Evolutionary conservation across 139 green algal genomes (phyloP).

Genomic region (Tetratostichococcus sp.): DNA sequence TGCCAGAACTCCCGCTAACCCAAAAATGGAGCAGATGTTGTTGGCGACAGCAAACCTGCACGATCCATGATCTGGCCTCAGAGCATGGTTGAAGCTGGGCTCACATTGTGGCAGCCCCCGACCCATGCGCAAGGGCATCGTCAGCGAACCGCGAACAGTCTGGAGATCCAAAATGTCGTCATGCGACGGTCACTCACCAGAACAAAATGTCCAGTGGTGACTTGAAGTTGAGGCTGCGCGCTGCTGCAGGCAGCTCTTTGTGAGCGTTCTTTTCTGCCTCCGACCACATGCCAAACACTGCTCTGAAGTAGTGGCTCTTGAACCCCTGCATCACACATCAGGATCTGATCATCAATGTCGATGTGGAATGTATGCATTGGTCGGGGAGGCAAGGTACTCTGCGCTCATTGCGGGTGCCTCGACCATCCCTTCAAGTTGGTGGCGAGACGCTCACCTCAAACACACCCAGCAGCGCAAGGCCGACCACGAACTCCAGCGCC

Average conservation of each 20-base stretch:
- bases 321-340: neutral
- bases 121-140: no score
- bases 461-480: conserved; percentile 38
- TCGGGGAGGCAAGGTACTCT: no score
- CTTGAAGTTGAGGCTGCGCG: conserved; percentile 9
- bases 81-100: no score
- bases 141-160: no score
- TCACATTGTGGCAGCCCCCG: no score
- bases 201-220: conserved; percentile 46
- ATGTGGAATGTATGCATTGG: no score
- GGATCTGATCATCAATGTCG: no score
- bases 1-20: conserved; percentile 66
- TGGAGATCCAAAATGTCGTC: no score
- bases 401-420: no score
- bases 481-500: conserved; percentile 35
- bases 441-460: conserved; percentile 26
- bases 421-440: no score
- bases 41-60: conserved; percentile 17
- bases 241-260: conserved; percentile 6
- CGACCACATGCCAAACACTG: neutral
- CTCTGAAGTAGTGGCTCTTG: neutral
- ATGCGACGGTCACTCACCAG: no score
- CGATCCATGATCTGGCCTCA: no score
- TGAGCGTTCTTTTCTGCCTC: neutral
- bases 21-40: conserved; percentile 63